These are phyloP conservation scores for Senna tora DNA, from an alignment of 306 rosid species.

Conservation along the genomic window DNA sequence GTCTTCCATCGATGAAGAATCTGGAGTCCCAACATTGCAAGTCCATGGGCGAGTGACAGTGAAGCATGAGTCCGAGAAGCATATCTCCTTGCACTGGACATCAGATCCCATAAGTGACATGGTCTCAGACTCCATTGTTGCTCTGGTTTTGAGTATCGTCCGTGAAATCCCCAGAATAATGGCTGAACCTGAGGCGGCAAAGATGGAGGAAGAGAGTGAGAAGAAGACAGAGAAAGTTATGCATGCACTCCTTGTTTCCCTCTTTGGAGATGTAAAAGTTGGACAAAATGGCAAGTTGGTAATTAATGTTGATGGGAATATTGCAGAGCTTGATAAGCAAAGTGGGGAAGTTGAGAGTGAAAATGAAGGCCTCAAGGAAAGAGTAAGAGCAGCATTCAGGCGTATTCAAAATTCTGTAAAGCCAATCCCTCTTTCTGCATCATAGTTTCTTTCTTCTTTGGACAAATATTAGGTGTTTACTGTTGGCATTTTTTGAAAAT, in stretches of 20 bases:
- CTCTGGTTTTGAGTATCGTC: conserved; percentile 71
- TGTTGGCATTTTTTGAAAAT: not conserved
- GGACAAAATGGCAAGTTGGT: conserved; percentile 83
- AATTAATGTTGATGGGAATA: conserved; percentile 76
- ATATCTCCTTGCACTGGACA: conserved; percentile 80
- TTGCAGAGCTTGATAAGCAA: conserved; percentile 72
- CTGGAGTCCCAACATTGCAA: conserved; percentile 62
- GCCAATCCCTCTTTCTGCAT: conserved; percentile 70
- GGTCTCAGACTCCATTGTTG: conserved; percentile 87
- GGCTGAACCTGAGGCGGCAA: conserved; percentile 63
- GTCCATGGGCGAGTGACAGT: conserved; percentile 77
- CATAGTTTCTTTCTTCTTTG: conserved; percentile 37
- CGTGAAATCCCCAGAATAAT: conserved; percentile 72
- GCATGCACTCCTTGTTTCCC: conserved; percentile 70
- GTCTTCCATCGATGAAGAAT: conserved; percentile 74
- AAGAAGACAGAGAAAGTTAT: conserved; percentile 79
- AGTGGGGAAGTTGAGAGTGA: conserved; percentile 84
- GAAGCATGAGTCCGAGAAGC: conserved; percentile 82
- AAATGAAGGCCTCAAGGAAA: conserved; percentile 86
- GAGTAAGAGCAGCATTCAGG: conserved; percentile 68
- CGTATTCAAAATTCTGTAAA: conserved; percentile 79
- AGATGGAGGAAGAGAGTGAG: conserved; percentile 68
- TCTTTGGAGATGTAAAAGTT: conserved; percentile 76
- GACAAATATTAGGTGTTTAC: not conserved
- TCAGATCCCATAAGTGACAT: conserved; percentile 88